Conservation (phyloP, 208 protist species). For the Vickermania spadyakhi region DNA sequence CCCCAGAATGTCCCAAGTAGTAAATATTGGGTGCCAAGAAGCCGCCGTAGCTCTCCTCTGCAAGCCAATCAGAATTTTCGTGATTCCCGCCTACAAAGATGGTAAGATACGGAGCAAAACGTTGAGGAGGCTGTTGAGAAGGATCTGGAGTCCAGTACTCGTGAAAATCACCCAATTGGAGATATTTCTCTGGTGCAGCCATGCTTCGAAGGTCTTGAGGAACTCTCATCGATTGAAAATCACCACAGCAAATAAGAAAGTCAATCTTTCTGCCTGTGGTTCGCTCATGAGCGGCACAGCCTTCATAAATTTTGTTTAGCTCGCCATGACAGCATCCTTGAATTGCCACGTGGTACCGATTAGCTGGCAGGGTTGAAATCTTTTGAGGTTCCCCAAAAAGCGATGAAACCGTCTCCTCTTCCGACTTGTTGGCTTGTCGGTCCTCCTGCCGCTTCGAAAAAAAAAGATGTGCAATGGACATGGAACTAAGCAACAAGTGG, state of each 20-base stretch:
- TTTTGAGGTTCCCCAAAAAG: not conserved
- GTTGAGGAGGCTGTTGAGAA: not conserved
- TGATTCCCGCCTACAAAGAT: slow-evolving; percentile 99
- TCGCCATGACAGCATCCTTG: slow-evolving; percentile 98
- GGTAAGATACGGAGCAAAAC: slow-evolving; percentile 93
- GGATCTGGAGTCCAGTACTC: slow-evolving; percentile 88
- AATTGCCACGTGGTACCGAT: slow-evolving; percentile 84
- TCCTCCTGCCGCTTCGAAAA: slow-evolving; percentile 21
- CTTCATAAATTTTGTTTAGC: slow-evolving; percentile 94
- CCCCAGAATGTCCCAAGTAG: slow-evolving; percentile 94
- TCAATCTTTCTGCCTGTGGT: slow-evolving; percentile 87
- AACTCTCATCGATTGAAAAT: slow-evolving; percentile 96
- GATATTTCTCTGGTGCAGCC: slow-evolving; percentile 94
- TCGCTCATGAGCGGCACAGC: slow-evolving; percentile 68
- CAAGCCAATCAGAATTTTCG: slow-evolving; percentile 94
- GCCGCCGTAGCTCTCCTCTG: slow-evolving; percentile 93
- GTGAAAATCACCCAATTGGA: slow-evolving; percentile 90
- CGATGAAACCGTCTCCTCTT: slow-evolving; percentile 11
- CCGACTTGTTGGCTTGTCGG: slow-evolving; percentile 2
- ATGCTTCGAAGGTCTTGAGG: slow-evolving; percentile 89
- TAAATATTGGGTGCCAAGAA: slow-evolving; percentile 98
- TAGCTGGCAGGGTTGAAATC: not conserved
- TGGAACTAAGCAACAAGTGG: no score
- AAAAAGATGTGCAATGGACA: slow-evolving; percentile 29
- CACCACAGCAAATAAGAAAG: slow-evolving; percentile 96